Percentiles rank a stretch among this genome's conserved stretches.
Evolutionary conservation across 2,329 filamentous ascomycete genomes (phyloP).

Genomic region (Tolypocladium sp.): DNA sequence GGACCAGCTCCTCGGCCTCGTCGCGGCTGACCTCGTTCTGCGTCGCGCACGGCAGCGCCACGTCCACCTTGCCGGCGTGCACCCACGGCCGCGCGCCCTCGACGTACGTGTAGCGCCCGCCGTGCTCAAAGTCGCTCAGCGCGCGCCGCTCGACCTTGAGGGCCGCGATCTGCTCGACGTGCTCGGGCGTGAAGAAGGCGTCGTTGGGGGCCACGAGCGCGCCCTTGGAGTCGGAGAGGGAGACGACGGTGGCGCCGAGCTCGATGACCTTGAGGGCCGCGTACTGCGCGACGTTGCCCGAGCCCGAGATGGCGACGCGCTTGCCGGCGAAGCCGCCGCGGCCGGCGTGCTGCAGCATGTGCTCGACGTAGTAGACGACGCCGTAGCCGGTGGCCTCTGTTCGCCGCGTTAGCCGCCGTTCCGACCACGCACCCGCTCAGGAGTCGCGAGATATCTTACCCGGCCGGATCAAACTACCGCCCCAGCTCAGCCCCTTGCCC

Average conservation of each 20-base stretch:
- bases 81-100: slow-evolving; percentile 83
- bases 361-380: slow-evolving; percentile 89
- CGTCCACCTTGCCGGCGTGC: slow-evolving; percentile 80
- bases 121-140: slow-evolving; percentile 60
- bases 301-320: slow-evolving; percentile 90
- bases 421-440: not conserved
- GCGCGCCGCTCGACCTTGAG: slow-evolving; percentile 84
- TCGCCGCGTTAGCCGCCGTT: not conserved
- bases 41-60: slow-evolving; percentile 86
- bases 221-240: slow-evolving; percentile 88
- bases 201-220: slow-evolving; percentile 65
- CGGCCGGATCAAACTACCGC: slow-evolving; percentile 86
- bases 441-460: slow-evolving; percentile 18
- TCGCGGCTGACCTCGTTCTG: slow-evolving; percentile 95
- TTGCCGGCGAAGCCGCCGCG: slow-evolving; percentile 83
- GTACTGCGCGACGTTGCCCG: slow-evolving; percentile 96
- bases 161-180: slow-evolving; percentile 68
- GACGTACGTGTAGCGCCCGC: slow-evolving; percentile 72
- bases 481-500: slow-evolving; percentile 89
- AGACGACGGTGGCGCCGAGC: slow-evolving; percentile 86
- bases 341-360: slow-evolving; percentile 91
- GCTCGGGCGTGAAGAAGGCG: slow-evolving; percentile 62
- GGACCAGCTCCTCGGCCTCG: slow-evolving; percentile 76
- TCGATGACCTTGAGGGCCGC: slow-evolving; percentile 94
- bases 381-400: slow-evolving; percentile 91